These are phyloP conservation scores for Asterochloris sp. DNA, from an alignment of 139 green algal species.

Conservation along the genomic window DNA sequence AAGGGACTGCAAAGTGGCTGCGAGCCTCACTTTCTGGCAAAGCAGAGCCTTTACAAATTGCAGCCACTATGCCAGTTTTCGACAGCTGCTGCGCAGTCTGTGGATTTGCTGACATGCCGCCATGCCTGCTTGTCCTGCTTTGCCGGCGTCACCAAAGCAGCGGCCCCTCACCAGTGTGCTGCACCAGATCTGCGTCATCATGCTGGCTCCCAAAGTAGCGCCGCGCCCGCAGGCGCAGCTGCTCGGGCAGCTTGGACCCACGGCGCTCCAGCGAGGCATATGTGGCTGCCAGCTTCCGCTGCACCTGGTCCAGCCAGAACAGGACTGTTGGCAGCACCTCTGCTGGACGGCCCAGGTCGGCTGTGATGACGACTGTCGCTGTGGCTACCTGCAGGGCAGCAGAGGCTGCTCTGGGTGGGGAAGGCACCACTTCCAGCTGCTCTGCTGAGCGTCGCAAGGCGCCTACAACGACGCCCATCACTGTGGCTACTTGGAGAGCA, in stretches of 20 bases:
- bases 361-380: conserved; percentile 57
- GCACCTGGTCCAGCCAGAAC: conserved; percentile 50
- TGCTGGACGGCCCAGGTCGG: conserved; percentile 61
- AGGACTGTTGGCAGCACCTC: conserved; percentile 35
- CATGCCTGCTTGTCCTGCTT: too few relatives aligned
- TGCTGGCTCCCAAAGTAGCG: conserved; percentile 27
- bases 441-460: conserved; percentile 54
- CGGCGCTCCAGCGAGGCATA: conserved; percentile 64
- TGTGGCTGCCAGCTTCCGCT: conserved; percentile 38
- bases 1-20: too few relatives aligned
- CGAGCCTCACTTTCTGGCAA: too few relatives aligned
- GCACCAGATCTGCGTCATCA: conserved; percentile 24
- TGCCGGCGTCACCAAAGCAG: too few relatives aligned
- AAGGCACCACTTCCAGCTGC: conserved; percentile 16
- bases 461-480: conserved; percentile 60
- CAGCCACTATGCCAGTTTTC: too few relatives aligned
- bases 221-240: conserved; percentile 48
- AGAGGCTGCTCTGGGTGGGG: too few relatives aligned
- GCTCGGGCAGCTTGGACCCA: conserved; percentile 64
- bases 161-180: conserved; percentile 15
- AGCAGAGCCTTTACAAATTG: too few relatives aligned
- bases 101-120: too few relatives aligned
- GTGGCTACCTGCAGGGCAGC: conserved; percentile 45
- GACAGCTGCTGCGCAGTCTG: too few relatives aligned
- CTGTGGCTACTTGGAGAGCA: conserved; percentile 46